These are phyloP conservation scores for Tubosaeta sp. DNA, from an alignment of 768 basidiomycete species.

Conservation along the genomic window DNA sequence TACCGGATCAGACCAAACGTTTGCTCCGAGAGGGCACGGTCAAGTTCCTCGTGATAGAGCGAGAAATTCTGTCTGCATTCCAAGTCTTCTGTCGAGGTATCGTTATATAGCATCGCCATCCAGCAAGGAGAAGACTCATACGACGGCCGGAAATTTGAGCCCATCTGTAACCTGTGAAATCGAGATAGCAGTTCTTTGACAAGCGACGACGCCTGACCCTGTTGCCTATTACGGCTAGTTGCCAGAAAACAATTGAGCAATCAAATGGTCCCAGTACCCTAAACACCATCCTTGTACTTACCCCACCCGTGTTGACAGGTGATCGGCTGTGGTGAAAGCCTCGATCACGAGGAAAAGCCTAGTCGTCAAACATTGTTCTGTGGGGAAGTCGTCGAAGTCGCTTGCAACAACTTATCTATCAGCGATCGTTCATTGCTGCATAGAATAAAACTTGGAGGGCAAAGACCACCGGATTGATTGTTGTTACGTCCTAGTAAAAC, in stretches of 20 bases:
- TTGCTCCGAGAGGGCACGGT: constrained; percentile 53
- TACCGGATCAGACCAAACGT: constrained; percentile 51
- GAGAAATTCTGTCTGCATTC: constrained; percentile 19
- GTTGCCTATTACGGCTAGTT: too few species aligned
- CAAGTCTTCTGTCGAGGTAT: constrained; percentile 5
- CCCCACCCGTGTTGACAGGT: not conserved
- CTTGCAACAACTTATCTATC: not conserved
- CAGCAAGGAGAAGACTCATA: constrained; percentile 19
- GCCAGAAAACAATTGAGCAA: not conserved
- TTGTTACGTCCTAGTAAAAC: not conserved
- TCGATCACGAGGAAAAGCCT: not conserved
- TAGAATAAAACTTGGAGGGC: too few species aligned
- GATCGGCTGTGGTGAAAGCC: not conserved
- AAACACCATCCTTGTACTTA: too few species aligned
- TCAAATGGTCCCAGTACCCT: not conserved
- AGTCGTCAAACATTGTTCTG: too few species aligned
- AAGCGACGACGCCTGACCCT: too few species aligned
- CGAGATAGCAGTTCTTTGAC: constrained; percentile 7
- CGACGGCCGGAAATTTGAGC: constrained; percentile 7
- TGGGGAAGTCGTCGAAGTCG: too few species aligned
- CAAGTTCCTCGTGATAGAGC: constrained; percentile 46
- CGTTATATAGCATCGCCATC: constrained; percentile 28
- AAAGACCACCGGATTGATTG: too few species aligned
- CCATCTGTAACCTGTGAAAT: constrained; percentile 8
- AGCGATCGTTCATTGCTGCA: too few species aligned